phyloP scores from a whole-genome alignment of 2,329 filamentous ascomycete genomes.

The Plectosphaerella cucumerina region DNA sequence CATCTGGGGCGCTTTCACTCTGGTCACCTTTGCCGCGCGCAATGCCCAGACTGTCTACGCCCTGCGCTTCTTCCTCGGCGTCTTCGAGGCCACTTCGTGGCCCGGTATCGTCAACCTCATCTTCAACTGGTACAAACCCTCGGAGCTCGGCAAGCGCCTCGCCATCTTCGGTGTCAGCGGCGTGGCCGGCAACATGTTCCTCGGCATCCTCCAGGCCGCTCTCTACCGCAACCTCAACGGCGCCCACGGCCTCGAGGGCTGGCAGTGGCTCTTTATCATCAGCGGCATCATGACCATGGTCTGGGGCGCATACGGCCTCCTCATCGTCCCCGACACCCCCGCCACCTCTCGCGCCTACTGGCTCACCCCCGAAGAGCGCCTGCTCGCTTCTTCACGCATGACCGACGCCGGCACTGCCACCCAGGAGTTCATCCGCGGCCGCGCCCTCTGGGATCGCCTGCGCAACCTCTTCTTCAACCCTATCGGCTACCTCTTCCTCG shows the following conservation, averaged over 20 bases:
- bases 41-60: slow-evolving; percentile 26
- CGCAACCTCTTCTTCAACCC: slow-evolving; percentile 21
- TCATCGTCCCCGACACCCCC: slow-evolving; percentile 30
- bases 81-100: slow-evolving; percentile 26
- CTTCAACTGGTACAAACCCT: slow-evolving; percentile 44
- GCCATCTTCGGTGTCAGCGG: slow-evolving; percentile 39
- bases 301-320: slow-evolving; percentile 32
- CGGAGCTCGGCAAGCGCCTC: slow-evolving; percentile 31
- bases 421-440: slow-evolving; percentile 19
- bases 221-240: slow-evolving; percentile 37
- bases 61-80: slow-evolving; percentile 30
- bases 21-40: slow-evolving; percentile 19
- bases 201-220: slow-evolving; percentile 37
- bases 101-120: slow-evolving; percentile 32
- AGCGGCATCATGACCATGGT: slow-evolving; percentile 36
- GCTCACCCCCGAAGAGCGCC: slow-evolving; percentile 21
- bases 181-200: slow-evolving; percentile 38
- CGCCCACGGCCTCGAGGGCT: slow-evolving; percentile 32
- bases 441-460: slow-evolving; percentile 18
- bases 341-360: slow-evolving; percentile 23
- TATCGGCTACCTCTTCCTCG: slow-evolving; percentile 24
- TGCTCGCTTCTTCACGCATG: slow-evolving; percentile 21
- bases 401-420: slow-evolving; percentile 21
- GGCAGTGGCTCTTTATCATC: slow-evolving; percentile 44
- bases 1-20: slow-evolving; percentile 19